Evolutionary conservation across 129 eudicot species (phyloP), one percentile per base, ranked within the genome.

Genomic region (Erigeron canadensis): DNA sequence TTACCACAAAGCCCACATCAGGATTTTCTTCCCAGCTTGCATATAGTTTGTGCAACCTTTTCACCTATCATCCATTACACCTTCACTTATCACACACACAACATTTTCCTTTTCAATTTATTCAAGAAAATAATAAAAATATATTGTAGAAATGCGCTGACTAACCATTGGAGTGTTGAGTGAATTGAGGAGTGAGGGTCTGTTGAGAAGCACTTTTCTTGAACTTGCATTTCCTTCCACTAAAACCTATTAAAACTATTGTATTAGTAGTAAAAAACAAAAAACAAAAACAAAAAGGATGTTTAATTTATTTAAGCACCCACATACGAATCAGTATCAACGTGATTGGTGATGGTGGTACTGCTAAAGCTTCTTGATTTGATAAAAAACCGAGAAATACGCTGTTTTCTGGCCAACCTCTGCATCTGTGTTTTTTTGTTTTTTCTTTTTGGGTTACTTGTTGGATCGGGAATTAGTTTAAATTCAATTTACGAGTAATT

Each of bases 11-110:
- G 46, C 95, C 89, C 75, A 90, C 64, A 44, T 81, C 69, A 46
- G 84, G 91, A 38, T 85, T 75, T 39, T 85, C 86, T 81, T 90
- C 97, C 97, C 97, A 90, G 65, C 70, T 74, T 63, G 75, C 79
- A 78, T 87, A 90, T 65, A 87, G 83, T 75, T 90, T 77, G 9
- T 81, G 84, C 15, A 90, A 63, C 83, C 83, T 83, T 57, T 55
- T 66, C 64, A 79, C 83, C 97, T 90, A 67, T 50, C 37, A 72
- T n/a, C n/a, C n/a, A n/a, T n/a, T n/a, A n/a, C n/a, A n/a, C n/a
- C n/a, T n/a, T n/a, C n/a, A n/a, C n/a, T n/a, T n/a, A n/a, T n/a
- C n/a, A n/a, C n/a, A n/a, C n/a, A n/a, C n/a, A n/a, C n/a, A n/a
- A n/a, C n/a, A n/a, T n/a, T n/a, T n/a, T n/a, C n/a, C n/a, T n/a